A percentile compares a stretch with the other conserved stretches of the same genome.
Conservation (phyloP, 331 rosid species). For the Saraca asoca region DNA sequence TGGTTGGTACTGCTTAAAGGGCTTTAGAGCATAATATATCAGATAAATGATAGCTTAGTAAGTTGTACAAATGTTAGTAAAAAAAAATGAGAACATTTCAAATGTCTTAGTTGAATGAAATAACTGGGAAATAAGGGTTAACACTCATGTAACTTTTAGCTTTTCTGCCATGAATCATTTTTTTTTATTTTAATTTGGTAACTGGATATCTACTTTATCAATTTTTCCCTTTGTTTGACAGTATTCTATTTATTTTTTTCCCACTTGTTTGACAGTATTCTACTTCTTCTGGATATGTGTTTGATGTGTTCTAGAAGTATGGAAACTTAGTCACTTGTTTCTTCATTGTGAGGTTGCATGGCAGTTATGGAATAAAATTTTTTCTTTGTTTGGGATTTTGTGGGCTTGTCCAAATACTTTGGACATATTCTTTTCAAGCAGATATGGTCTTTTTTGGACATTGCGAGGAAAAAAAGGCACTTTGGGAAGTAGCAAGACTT, state of each 20-base stretch:
- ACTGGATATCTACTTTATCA: conserved; percentile 1
- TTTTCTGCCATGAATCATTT: background rate
- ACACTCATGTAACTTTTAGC: conserved; percentile 1
- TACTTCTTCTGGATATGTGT: too few species aligned
- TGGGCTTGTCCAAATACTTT: too few species aligned
- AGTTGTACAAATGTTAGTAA: conserved; percentile 3
- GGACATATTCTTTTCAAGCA: too few species aligned
- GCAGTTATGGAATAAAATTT: too few species aligned
- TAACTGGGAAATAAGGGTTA: background rate
- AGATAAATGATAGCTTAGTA: conserved; percentile 14
- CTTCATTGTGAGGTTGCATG: too few species aligned
- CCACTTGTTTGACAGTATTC: too few species aligned
- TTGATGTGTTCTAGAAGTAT: too few species aligned
- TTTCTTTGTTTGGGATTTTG: too few species aligned
- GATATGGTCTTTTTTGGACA: too few species aligned
- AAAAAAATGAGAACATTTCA: background rate
- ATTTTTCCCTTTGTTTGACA: background rate
- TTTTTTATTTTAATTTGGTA: background rate
- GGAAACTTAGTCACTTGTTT: too few species aligned
- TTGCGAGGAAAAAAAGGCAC: too few species aligned
- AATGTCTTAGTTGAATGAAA: conserved; percentile 13
- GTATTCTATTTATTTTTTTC: conserved; percentile 1
- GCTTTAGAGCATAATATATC: conserved; percentile 10
- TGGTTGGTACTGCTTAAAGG: conserved; percentile 6
- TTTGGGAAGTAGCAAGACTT: too few species aligned